Base-by-base conservation (phyloP, 2,329 filamentous ascomycete genomes). In the Didymella lethalis region DNA sequence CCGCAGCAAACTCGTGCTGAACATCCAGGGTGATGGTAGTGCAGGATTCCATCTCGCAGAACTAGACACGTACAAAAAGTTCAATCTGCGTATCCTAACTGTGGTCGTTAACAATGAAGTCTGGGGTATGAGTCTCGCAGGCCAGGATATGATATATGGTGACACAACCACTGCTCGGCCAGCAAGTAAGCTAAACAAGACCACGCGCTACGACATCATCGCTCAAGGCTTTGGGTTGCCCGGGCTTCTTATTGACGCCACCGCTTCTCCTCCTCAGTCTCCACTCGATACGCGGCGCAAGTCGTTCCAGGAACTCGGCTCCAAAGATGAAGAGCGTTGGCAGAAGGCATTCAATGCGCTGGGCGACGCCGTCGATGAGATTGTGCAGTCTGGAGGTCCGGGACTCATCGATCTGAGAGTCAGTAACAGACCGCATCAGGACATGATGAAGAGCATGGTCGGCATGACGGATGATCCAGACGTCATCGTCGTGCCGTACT, bases 401-500 rank as follows among this genome's bases (percentile, higher is more conserved):
- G 72, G 69, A 11, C 67, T 78, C 52, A 68, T 82, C 48, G 79
- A 81, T 62, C 54, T 81, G 58, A 75, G 81, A 48, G 78, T 82
- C 5, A 75, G 73, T 32, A 52, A 47, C 1, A 44, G 54, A 7
- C 67, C 67, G 48, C 55, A 56, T 25, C 78, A 75, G 18, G 71
- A 73, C 16, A 67, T 61, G 29, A 79, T 77, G 7, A 69, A 70
- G 59, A 66, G 67, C 0, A 82, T 82, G 80, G 77, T 82, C n/a
- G 77, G 77, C 2, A 68, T 72, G 59, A 80, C 78, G 4, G 71
- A 77, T 12, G 77, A 81, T 66, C 71, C 72, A 45, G 70, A 80
- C 61, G 74, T 78, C 32, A 80, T 82, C 58, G 80, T 82, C 26
- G 79, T 83, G 52, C 80, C 80, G 3, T 82, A 82, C 61, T 82